These are phyloP conservation scores for Melampsora americana DNA, from an alignment of 1,284 basidiomycete genomes.

Conservation along the genomic window DNA sequence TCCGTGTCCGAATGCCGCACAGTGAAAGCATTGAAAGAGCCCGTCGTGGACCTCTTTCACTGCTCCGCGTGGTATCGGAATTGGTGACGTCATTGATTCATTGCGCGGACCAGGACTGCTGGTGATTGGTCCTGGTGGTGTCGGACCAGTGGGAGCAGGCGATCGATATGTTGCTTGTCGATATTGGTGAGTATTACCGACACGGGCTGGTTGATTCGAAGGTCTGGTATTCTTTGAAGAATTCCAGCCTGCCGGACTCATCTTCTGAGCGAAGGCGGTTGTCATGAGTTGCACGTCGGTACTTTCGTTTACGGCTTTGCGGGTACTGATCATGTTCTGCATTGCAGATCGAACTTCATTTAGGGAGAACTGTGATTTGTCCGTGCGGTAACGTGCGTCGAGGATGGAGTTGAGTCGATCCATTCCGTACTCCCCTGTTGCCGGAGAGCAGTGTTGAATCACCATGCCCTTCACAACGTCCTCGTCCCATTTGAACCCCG, in stretches of 20 bases:
- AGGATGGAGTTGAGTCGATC: neutral
- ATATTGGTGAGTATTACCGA: too few relatives aligned
- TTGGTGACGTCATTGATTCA: too few relatives aligned
- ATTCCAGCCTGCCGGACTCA: neutral
- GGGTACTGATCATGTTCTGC: neutral
- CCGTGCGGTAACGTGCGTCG: neutral
- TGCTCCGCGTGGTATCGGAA: too few relatives aligned
- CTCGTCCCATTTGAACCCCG: neutral
- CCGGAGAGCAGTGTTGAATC: neutral
- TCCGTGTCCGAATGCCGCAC: neutral
- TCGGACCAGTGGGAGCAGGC: too few relatives aligned
- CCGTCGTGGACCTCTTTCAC: neutral
- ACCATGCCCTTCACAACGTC: neutral
- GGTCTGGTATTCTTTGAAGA: too few relatives aligned
- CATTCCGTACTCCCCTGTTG: neutral
- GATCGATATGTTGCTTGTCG: too few relatives aligned
- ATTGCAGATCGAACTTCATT: neutral
- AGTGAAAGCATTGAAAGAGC: neutral
- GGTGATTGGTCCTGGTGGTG: too few relatives aligned
- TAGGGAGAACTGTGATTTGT: neutral
- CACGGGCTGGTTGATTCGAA: too few relatives aligned
- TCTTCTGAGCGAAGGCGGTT: neutral
- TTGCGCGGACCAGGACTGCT: too few relatives aligned
- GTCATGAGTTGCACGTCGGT: neutral
- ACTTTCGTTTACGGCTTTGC: neutral